Evolutionary conservation across 257 asterid genomes (phyloP), one percentile per base, ranked within the genome.

Genomic region (Ajuga chamaepitys): DNA sequence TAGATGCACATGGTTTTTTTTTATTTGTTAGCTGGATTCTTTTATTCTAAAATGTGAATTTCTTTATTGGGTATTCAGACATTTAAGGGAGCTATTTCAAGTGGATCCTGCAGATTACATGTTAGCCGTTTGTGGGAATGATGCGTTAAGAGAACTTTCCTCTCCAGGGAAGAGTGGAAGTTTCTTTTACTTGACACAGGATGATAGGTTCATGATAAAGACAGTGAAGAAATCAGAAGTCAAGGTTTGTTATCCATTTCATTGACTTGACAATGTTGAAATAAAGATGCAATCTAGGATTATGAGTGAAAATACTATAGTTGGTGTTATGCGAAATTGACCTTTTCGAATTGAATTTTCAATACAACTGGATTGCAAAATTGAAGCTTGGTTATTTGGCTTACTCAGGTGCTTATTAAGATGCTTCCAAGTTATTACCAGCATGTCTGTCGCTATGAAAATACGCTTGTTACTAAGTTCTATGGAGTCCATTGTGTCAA

Each of bases 101-200:
- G 91, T 94, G 22, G 99, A 94, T 83, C 89, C 98, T 21, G 98
- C 98, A 4, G 97, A 91, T 83, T 94, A 94, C 72, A 88, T 94
- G 99, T 67, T 94, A 67, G 96, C 99, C 67, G 77, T 94, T 47
- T 94, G 99, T 44, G 99, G 96, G 38, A 80, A 83, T 72, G 95
- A 91, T 78, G 99, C 99, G 65, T 64, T 94, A 9, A 83, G 97
- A 66, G 99, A 94, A 77, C 95, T 94, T 69, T 91, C 98, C 1
- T 94, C 99, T 73, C 99, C 98, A 0, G 99, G 99, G 68, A 94
- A 94, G 77, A 94, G 99, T 76, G 99, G 99, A 69, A 94, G 99
- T 64, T 83, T 81, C 76, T 94, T 94, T 80, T 94, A 94, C 74
- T 65, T 94, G 78, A 94, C 98, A 4, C 98, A 94, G 58, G 99